phyloP scores from a whole-genome alignment of 148 eudicot species.

The Vaccinium corymbosum region DNA sequence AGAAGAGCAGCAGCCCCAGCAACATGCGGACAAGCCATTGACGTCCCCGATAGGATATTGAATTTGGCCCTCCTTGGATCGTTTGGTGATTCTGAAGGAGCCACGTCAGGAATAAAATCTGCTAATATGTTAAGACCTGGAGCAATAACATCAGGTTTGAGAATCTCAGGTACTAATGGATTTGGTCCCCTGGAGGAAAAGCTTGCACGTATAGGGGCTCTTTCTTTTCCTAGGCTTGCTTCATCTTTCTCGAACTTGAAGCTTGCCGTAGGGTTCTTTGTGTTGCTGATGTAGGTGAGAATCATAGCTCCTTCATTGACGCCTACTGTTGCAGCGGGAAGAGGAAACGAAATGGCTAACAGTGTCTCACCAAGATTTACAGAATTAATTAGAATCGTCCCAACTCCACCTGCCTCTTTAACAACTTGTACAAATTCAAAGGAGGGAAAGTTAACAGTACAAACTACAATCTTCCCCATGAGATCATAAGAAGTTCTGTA shows the following conservation, averaged over 20 bases:
- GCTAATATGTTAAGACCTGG: neutral
- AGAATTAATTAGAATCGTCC: neutral
- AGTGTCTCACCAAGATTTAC: neutral
- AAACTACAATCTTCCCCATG: neutral
- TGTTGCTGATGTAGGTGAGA: neutral
- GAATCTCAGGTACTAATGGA: neutral
- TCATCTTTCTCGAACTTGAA: neutral
- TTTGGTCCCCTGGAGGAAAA: neutral
- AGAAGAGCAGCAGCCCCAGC: too few species aligned
- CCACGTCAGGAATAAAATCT: neutral
- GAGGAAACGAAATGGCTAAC: neutral
- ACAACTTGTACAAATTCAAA: neutral
- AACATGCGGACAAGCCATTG: too few species aligned
- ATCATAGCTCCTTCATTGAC: neutral
- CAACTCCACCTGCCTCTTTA: neutral
- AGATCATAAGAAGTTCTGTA: neutral
- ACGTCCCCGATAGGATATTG: neutral
- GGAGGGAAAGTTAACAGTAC: too few species aligned
- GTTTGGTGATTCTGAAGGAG: neutral
- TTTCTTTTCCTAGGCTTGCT: neutral
- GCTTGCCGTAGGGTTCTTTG: neutral
- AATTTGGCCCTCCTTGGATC: neutral
- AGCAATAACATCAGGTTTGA: neutral
- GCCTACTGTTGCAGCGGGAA: neutral
- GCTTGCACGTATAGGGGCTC: neutral